Evolutionary conservation across 768 basidiomycete species (phyloP).

Genomic region (Sutorius australiensis): DNA sequence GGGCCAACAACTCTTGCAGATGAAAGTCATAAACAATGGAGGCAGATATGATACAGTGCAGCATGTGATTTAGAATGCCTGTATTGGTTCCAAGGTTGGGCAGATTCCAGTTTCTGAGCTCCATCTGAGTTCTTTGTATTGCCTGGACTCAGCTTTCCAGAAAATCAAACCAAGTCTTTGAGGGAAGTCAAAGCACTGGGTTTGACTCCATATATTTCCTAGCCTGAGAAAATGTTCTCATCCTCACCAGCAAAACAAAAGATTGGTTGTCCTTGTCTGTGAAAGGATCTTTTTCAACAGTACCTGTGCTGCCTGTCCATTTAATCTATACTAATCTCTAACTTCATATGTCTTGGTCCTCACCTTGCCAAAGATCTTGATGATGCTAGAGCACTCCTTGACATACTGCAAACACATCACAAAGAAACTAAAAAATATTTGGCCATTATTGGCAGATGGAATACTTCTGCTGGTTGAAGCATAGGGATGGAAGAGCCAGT

Average conservation of each 20-base stretch:
- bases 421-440: no score
- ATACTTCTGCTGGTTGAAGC: no score
- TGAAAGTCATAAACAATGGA: conserved; percentile 5
- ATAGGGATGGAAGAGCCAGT: no score
- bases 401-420: not conserved
- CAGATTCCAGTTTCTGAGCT: not conserved
- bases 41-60: not conserved
- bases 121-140: conserved; percentile 1
- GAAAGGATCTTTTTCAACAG: not conserved
- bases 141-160: not conserved
- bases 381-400: not conserved
- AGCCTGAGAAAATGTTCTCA: not conserved
- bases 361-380: not conserved
- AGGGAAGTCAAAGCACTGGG: conserved; percentile 5
- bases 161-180: conserved; percentile 1
- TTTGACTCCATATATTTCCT: not conserved
- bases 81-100: conserved; percentile 8
- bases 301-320: conserved; percentile 3
- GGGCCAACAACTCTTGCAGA: not conserved
- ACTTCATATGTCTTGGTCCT: not conserved
- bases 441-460: not conserved
- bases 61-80: conserved; percentile 8
- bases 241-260: not conserved
- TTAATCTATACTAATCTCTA: not conserved
- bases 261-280: not conserved